Conservation (phyloP, 2,329 filamentous ascomycete genomes). For the Metarhizium anisopliae region DNA sequence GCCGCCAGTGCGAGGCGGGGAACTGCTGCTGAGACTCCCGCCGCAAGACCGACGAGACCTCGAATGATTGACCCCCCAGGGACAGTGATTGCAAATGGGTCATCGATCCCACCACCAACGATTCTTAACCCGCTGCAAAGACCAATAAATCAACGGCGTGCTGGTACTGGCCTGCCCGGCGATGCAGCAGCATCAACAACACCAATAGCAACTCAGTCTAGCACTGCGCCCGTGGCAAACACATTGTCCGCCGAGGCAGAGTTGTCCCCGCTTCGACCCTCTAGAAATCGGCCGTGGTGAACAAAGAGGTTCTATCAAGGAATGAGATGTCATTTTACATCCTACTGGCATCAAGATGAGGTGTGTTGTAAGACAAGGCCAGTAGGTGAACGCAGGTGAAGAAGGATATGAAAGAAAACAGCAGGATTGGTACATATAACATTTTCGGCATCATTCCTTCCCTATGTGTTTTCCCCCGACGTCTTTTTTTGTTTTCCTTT, state of each 20-base stretch:
- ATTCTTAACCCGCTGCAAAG: conserved; percentile 1
- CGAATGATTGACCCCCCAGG: background rate
- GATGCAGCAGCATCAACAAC: background rate
- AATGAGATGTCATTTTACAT: background rate
- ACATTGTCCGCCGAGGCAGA: conserved; percentile 1
- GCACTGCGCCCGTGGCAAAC: background rate
- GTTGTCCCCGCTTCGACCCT: background rate
- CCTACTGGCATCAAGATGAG: background rate
- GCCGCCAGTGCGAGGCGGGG: background rate
- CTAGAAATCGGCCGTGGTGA: conserved; percentile 7
- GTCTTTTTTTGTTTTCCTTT: background rate
- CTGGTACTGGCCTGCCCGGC: background rate
- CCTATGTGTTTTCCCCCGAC: no score
- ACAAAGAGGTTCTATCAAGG: background rate
- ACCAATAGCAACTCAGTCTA: background rate
- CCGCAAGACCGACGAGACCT: background rate
- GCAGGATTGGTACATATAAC: no score
- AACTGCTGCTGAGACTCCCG: background rate
- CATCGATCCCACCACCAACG: conserved; percentile 1
- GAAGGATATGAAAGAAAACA: background rate
- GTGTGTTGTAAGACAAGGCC: background rate
- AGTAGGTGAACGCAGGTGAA: background rate
- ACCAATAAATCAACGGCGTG: background rate
- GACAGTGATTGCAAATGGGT: conserved; percentile 2
- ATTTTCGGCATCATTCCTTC: background rate